Base-by-base conservation (phyloP, 75 land plant species). In the Gnetum montanum region DNA sequence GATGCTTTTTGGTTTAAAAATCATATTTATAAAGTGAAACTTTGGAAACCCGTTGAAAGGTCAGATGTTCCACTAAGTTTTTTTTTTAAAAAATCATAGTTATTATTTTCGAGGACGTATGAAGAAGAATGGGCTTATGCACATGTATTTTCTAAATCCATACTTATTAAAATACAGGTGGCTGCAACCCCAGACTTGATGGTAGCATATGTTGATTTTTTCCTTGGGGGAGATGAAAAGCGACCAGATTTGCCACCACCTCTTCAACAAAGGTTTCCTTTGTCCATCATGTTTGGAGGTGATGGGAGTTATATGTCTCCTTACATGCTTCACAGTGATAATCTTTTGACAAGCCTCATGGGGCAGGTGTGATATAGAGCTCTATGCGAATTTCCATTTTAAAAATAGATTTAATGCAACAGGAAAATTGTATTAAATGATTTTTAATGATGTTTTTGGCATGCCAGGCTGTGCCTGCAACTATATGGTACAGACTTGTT, bases 231-330 rank as follows among this genome's bases (percentile, higher is more conserved):
- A 33, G 98, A 94, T 76, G 98, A 94, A 54, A 94, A 88, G 66
- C 84, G 95, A 35, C 70, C 76, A 49, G 98, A 94, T 66, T 82
- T 94, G 31, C 98, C 98, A 38, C 90, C 94, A 50, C 69, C 63
- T n/a, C 80, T 94, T 30, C 75, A 79, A 43, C 86, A 94, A 67
- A 72, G 95, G 63, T 64, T 80, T 46, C 95, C 98, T 11, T 63
- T 94, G 71, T 60, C 66, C 31, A 55, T 94, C 30, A 60, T 85
- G n/a, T 94, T 88, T 70, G 98, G 95, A 19, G 98, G 98, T 27
- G 83, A 85, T 77, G 98, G 98, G 43, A 88, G 90, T 56, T 94
- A 88, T 60, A 88, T 94, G 95, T 79, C 90, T 65, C 82, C 90
- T 45, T 85, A 85, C 66, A 49, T 65, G 19, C 95, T 94, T 54